Conservation (phyloP, 495 filamentous ascomycete genomes). For the Penicillium mononematosum region DNA sequence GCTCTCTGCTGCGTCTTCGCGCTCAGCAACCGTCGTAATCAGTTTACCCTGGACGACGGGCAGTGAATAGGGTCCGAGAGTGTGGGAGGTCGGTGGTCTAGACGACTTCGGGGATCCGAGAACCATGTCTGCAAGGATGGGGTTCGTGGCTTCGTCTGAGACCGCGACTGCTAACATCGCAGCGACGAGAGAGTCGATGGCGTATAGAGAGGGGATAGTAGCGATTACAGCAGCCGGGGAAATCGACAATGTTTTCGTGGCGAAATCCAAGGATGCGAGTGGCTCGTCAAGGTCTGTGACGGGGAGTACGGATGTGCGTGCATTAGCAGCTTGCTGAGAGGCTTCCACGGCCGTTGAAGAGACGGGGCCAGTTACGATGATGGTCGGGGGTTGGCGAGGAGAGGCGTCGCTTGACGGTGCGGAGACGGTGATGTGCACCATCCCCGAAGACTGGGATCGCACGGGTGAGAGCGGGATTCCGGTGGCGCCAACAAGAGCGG, state of each 20-base stretch:
- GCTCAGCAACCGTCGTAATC: conserved; percentile 43
- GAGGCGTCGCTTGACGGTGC: conserved; percentile 28
- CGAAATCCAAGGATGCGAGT: conserved; percentile 51
- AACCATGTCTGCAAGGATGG: conserved; percentile 37
- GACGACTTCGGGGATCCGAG: conserved; percentile 23
- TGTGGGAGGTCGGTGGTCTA: conserved; percentile 7
- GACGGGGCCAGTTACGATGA: conserved; percentile 42
- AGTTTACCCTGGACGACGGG: conserved; percentile 32
- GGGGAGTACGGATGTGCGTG: conserved; percentile 44
- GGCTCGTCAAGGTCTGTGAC: conserved; percentile 43
- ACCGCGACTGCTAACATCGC: conserved; percentile 69
- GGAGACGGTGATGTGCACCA: conserved; percentile 44
- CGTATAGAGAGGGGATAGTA: conserved; percentile 60
- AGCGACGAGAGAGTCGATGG: conserved; percentile 71
- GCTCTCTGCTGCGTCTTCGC: conserved; percentile 40
- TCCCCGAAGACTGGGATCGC: conserved; percentile 33
- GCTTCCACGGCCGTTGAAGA: conserved; percentile 37
- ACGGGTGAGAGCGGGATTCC: conserved; percentile 63
- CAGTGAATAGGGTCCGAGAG: conserved; percentile 2
- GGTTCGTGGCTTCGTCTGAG: conserved; percentile 52
- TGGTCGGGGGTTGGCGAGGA: conserved; percentile 39
- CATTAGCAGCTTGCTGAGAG: conserved; percentile 41
- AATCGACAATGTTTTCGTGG: conserved; percentile 47
- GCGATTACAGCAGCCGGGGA: conserved; percentile 42
- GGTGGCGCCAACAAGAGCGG: conserved; percentile 52